A percentile compares a stretch with the other conserved stretches of the same genome.
phyloP scores from a whole-genome alignment of 140 eudicot species.

The Oenanthe javanica region DNA sequence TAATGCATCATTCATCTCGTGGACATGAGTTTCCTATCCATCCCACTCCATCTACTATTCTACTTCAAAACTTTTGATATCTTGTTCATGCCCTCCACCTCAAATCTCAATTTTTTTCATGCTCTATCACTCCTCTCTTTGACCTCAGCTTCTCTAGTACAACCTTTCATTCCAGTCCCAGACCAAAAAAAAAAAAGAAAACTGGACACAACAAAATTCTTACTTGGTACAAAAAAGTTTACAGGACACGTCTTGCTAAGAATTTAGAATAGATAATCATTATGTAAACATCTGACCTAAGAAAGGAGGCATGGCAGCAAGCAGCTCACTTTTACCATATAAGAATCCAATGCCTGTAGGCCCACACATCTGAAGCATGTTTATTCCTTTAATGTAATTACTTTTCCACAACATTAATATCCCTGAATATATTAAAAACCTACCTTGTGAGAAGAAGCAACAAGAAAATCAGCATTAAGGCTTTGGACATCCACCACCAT shows the following conservation, averaged over 20 bases:
- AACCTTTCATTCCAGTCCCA: not conserved
- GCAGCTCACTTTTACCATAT: conserved; percentile 78
- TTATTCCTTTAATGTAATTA: conserved; percentile 34
- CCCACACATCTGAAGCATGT: conserved; percentile 99
- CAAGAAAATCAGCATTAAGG: conserved; percentile 89
- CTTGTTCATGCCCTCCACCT: not conserved
- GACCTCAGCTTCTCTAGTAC: not conserved
- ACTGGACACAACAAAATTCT: not conserved
- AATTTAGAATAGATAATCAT: not conserved
- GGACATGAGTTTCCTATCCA: not conserved
- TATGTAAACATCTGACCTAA: conserved; percentile 48
- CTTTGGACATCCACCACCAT: conserved; percentile 88
- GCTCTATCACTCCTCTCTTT: not conserved
- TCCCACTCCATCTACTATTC: not conserved
- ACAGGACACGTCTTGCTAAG: not conserved
- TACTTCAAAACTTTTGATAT: not conserved
- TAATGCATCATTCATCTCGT: not conserved
- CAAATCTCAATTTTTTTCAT: not conserved
- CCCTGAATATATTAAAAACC: conserved; percentile 13
- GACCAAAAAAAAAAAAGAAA: not conserved
- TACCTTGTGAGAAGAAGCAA: conserved; percentile 98
- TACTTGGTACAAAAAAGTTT: not conserved
- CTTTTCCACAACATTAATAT: not conserved
- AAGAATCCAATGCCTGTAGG: conserved; percentile 99
- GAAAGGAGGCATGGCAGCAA: conserved; percentile 94